Base-by-base conservation (phyloP, 1,284 basidiomycete genomes). In the Calocybe gambosa region DNA sequence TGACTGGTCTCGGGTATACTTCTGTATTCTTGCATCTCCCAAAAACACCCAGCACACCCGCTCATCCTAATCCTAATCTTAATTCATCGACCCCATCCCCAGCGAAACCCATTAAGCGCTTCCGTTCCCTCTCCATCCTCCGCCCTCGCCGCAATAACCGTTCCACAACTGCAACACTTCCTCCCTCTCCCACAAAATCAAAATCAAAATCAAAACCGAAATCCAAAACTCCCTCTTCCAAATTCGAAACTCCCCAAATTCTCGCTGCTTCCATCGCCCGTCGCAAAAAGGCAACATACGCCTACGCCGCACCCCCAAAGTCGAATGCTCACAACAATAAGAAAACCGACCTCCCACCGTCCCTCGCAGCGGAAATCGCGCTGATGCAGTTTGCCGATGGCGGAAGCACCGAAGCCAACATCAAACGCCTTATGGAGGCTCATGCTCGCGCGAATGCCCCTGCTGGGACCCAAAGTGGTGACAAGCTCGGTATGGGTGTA, bases 341-440 rank as follows among this genome's bases (percentile, higher is more conserved):
- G 63, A 42, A 58, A 59, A 15, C 55, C 61, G 13, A 16, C 36
- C 63, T 60, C 50, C 75, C 61, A 0, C 73, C 78, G 3, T 69
- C 80, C 2, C 71, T 86, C 28, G 69, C 74, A 5, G 75, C 75
- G 42, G 82, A 85, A 52, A 70, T 85, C 31, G 77, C 75, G 1
- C 64, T 86, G 47, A 75, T 80, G 70, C 84, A 85, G 60, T 78
- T 85, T 50, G 57, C 69, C 2, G 80, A 79, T 42, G 85, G 84
- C 12, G 84, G 84, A 0, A 71, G 62, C 42, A 67, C 77, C 47
- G 75, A 84, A 44, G 60, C 68, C n/a, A 75, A 82, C 46, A 73
- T 76, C 35, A 68, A 70, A 47, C 73, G 73, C n/a, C 59, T 77
- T 36, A 76, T 81, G 68, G 68, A 75, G 39, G 62, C 67, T 6